Conservation (phyloP, 2,329 filamentous ascomycete species). For the Fusarium robinianum region DNA sequence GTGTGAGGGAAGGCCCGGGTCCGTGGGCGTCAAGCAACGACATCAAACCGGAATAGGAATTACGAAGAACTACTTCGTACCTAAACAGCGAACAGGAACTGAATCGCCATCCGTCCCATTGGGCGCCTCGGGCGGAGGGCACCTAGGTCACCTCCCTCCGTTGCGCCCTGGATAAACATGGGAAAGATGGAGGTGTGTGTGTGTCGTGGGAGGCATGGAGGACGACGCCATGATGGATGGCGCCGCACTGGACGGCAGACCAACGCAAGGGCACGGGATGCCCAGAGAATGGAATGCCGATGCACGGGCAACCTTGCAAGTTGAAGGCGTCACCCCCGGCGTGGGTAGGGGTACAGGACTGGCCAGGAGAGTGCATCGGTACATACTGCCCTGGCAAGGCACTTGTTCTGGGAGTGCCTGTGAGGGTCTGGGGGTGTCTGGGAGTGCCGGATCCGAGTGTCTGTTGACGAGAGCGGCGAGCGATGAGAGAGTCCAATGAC, state of each 20-base stretch:
- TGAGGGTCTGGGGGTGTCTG: not conserved
- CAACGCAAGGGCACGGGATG: no score
- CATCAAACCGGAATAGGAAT: conserved; percentile 13
- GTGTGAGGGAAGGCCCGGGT: not conserved
- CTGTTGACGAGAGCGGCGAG: not conserved
- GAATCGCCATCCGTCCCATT: conserved; percentile 18
- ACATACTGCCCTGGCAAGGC: no score
- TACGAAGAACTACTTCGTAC: conserved; percentile 1
- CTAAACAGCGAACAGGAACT: not conserved
- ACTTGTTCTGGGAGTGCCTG: no score
- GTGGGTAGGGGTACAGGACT: conserved; percentile 5
- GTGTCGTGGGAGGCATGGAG: conserved; percentile 4
- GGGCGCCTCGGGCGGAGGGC: conserved; percentile 29
- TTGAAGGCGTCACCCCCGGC: conserved; percentile 12
- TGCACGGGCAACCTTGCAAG: conserved; percentile 7
- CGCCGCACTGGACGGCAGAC: conserved; percentile 5
- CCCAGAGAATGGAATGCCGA: no score
- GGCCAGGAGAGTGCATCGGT: no score
- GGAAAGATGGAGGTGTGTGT: conserved; percentile 1
- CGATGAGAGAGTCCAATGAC: conserved; percentile 1
- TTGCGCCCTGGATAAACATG: conserved; percentile 12
- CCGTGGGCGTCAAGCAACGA: conserved; percentile 7
- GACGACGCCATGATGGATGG: conserved; percentile 3
- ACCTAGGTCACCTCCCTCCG: conserved; percentile 14
- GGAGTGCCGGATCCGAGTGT: conserved; percentile 11